Base-by-base conservation (phyloP, 2,329 filamentous ascomycete species). In the Fusarium guadeloupense region DNA sequence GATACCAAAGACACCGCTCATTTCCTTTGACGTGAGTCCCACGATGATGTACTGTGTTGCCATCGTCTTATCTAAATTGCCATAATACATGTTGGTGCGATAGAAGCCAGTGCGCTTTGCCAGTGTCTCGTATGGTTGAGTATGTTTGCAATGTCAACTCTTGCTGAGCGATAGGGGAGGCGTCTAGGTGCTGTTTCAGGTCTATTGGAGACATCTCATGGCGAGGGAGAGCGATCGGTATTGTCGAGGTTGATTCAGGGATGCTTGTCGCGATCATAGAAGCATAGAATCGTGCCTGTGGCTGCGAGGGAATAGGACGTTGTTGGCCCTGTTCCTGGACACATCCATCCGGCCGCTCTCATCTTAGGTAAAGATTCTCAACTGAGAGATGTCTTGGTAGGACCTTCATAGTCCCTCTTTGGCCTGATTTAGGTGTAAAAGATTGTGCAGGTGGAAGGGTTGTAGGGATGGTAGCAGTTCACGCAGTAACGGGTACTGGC, bases 1-100 rank as follows among this genome's bases (percentile, higher is more conserved):
- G 1, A 14, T 13, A 13, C 35, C 38, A 31, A 14, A 17, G 7
- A 39, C 10, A 5, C 21, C 19, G 14, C 13, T 17, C 9, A 25
- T 28, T 9, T 14, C 16, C 19, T 6, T n/a, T 35, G 38, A 20
- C 21, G 25, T 17, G 21, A 12, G 23, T 23, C 12, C 19, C 25
- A 26, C 14, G 2, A 26, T 5, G 25, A 40, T 63, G 40, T 49
- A 9, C 47, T 26, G 59, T 63, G 35, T 9, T 16, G 14, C 40
- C 35, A 46, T 39, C 10, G 6, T 28, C 49, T 45, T 45, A 5
- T 60, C 34, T 41, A 50, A 9, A 12, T 6, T n/a, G 14, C 17
- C 9, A 16, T 28, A 6, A 12, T 37, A 7, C 8, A 21, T 12
- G 12, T n/a, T n/a, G 25, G 33, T 34, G 37, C 6, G 19, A 9